Base-by-base conservation (phyloP, 1,284 basidiomycete genomes). In the Kalmanozyma brasiliensis region DNA sequence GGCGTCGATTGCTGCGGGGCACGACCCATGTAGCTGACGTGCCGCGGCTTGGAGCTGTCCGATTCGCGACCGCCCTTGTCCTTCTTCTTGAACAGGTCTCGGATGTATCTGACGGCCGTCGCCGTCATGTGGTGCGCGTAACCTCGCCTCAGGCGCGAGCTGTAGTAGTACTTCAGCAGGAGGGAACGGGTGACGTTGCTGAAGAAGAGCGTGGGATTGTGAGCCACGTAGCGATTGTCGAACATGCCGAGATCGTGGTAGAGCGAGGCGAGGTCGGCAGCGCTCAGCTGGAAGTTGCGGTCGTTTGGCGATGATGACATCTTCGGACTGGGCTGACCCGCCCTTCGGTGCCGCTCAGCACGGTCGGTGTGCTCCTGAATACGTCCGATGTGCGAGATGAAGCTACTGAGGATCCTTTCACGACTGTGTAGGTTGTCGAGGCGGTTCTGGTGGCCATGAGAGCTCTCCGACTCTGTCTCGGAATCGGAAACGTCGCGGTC, bases 71-170 rank as follows among this genome's bases (percentile, higher is more conserved):
- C 58, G 17, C 20, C 41, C 43, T 58, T 52, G 43, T 63, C 71
- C 22, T 65, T 60, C 45, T 56, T 62, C 23, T 69, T 61, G 38
- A 75, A 63, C 35, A 76, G 51, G 14, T 79, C 76, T 19, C 76
- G 67, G 22, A 83, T 74, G 47, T 76, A 64, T 11, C 69, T 65
- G 10, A 80, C 75, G 24, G 70, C 81, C 17, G 90, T 87, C 19
- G 91, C 89, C 4, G 92, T 91, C 85, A 93, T 88, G 76, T 92
- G 91, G 80, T 94, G 97, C 78, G 93, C 90, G 53, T 92, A 88
- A 4, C 91, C 90, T 52, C 83, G 82, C 69, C 90, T 87, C 46
- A 89, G 86, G 42, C 88, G 86, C 42, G 90, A 91, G 76, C 90
- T 91, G 80, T 91, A 91, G 81, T 93, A 94, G 83, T 97, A 97